Percentiles rank a stretch among this genome's conserved stretches.
Evolutionary conservation across 192 early-diverging fungal genomes (phyloP).

Genomic region (Obelidium mucronatum): DNA sequence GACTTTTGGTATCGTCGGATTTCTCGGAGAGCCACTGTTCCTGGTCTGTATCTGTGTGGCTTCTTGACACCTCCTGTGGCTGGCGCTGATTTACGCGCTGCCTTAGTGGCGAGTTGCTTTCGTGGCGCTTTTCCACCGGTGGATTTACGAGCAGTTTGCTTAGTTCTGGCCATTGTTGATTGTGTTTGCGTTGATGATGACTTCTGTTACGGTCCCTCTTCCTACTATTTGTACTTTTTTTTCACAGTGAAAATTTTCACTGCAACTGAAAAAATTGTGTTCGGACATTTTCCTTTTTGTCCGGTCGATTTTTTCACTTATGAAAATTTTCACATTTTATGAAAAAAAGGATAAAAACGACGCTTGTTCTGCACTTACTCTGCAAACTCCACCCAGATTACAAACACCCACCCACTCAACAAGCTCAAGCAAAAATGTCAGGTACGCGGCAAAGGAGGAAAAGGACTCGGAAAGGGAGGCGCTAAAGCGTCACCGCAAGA

Average conservation of each 20-base stretch:
- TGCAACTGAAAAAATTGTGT: background rate
- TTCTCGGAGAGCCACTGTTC: slow-evolving; percentile 84
- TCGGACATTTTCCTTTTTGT: background rate
- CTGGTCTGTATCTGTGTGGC: slow-evolving; percentile 86
- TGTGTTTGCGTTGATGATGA: no score
- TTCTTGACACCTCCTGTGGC: slow-evolving; percentile 87
- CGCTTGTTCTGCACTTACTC: background rate
- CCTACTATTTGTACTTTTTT: background rate
- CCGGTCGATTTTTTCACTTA: background rate
- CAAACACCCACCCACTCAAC: slow-evolving; percentile 97
- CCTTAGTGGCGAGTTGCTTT: slow-evolving; percentile 97
- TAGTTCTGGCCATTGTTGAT: slow-evolving; percentile 67
- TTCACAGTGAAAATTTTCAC: background rate
- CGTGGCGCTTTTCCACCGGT: slow-evolving; percentile 99
- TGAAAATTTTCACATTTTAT: no score
- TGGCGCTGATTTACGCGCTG: slow-evolving; percentile 97
- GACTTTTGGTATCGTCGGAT: slow-evolving; percentile 91
- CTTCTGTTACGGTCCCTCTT: no score
- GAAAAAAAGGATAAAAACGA: background rate
- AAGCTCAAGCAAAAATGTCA: no score
- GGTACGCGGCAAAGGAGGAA: no score
- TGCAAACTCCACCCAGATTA: no score
- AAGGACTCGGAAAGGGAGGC: no score
- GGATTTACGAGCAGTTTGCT: slow-evolving; percentile 98
- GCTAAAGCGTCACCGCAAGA: no score